Conservation (phyloP, 768 basidiomycete genomes). For the Coprinopsis sp. region DNA sequence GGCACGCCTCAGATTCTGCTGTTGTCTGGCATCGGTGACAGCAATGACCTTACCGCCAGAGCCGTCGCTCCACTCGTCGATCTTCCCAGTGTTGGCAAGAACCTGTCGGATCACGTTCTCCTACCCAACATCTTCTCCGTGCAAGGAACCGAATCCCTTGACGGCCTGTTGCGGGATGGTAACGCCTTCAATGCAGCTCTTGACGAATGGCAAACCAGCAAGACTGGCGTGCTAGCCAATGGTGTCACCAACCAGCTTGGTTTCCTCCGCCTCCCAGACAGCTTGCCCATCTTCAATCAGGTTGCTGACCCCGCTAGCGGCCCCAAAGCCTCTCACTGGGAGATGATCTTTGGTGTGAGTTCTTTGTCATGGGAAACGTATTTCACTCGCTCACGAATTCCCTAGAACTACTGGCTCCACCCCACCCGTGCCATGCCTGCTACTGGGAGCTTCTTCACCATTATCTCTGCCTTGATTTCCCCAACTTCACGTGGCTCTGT, state of each 20-base stretch:
- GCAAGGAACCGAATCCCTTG: constrained; percentile 8
- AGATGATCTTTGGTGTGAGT: constrained; percentile 8
- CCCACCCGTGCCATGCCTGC: constrained; percentile 12
- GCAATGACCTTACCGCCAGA: constrained; percentile 16
- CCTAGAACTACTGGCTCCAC: neutral
- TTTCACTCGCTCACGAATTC: neutral
- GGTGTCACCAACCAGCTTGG: constrained; percentile 10
- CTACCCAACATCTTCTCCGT: constrained; percentile 18
- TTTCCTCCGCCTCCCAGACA: constrained; percentile 8
- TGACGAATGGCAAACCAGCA: constrained; percentile 22
- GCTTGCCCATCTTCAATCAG: constrained; percentile 6
- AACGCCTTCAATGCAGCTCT: constrained; percentile 13
- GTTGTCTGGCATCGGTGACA: constrained; percentile 32
- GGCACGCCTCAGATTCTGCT: constrained; percentile 32
- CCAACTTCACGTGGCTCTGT: constrained; percentile 25
- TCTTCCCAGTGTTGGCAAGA: constrained; percentile 35
- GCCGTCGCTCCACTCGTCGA: constrained; percentile 24
- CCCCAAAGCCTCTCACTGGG: constrained; percentile 7
- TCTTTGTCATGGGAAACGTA: neutral
- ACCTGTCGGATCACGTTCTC: constrained; percentile 29
- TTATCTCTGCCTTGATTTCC: constrained; percentile 18
- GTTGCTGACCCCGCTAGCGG: constrained; percentile 8
- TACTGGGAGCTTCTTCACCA: constrained; percentile 18
- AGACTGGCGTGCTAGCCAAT: constrained; percentile 20
- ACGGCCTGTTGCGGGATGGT: constrained; percentile 10